These are phyloP conservation scores for Didymella lethalis DNA, from an alignment of 2,329 filamentous ascomycete species.

Conservation along the genomic window DNA sequence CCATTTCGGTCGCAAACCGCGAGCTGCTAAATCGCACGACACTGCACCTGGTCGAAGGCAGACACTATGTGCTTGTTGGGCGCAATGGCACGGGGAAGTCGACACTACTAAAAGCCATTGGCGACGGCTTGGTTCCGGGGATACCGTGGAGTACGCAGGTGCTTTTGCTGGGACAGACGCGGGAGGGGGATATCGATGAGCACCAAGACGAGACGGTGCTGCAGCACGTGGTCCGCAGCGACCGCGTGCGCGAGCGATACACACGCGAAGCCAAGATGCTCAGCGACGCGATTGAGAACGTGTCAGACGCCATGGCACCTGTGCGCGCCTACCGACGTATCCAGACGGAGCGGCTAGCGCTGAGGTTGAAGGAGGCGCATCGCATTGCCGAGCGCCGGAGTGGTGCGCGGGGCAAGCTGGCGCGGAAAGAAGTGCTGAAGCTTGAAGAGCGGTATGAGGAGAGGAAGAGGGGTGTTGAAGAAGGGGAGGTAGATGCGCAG, in stretches of 20 bases:
- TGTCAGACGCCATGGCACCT: conserved; percentile 63
- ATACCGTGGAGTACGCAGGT: conserved; percentile 50
- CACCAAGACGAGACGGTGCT: conserved; percentile 61
- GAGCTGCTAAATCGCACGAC: conserved; percentile 76
- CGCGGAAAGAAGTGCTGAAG: conserved; percentile 75
- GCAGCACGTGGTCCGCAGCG: conserved; percentile 69
- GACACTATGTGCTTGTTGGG: conserved; percentile 79
- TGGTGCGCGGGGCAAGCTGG: conserved; percentile 75
- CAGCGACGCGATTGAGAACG: conserved; percentile 65
- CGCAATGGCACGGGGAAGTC: conserved; percentile 86
- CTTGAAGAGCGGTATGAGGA: conserved; percentile 73
- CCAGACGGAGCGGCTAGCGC: conserved; percentile 67
- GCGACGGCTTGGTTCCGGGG: conserved; percentile 79
- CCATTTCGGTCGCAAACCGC: conserved; percentile 67
- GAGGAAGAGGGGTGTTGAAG: conserved; percentile 54
- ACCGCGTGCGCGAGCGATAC: conserved; percentile 60
- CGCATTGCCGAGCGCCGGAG: conserved; percentile 78
- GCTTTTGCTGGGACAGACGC: conserved; percentile 48
- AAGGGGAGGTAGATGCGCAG: conserved; percentile 66
- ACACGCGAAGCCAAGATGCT: conserved; percentile 70
- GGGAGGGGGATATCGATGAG: conserved; percentile 41
- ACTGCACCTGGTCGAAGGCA: conserved; percentile 74
- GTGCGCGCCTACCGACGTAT: conserved; percentile 69
- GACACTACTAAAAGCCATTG: conserved; percentile 77
- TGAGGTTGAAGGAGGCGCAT: conserved; percentile 71